phyloP scores from a whole-genome alignment of 2,329 filamentous ascomycete species.

The Ilyonectria robusta region DNA sequence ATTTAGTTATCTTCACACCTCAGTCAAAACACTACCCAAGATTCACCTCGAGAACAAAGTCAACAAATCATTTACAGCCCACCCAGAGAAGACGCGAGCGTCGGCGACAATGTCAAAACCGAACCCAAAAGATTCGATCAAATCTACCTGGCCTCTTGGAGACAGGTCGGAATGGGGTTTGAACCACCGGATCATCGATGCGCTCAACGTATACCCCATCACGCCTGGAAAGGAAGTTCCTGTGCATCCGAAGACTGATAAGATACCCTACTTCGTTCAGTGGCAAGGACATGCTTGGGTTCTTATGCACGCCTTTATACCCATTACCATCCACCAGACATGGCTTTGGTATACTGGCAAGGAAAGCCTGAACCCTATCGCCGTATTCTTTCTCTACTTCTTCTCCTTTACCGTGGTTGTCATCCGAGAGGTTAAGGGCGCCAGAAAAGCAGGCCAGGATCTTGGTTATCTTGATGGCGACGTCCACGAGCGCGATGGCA shows the following conservation, averaged over 20 bases:
- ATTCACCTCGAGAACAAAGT: neutral
- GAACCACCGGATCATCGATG: constrained; percentile 22
- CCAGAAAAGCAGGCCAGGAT: constrained; percentile 22
- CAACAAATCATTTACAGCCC: neutral
- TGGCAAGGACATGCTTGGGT: constrained; percentile 32
- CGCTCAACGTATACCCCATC: constrained; percentile 21
- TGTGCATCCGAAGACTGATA: constrained; percentile 22
- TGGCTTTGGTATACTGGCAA: constrained; percentile 5
- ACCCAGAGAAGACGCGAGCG: neutral
- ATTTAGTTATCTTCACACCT: neutral
- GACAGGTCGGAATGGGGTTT: constrained; percentile 25
- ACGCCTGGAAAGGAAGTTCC: constrained; percentile 21
- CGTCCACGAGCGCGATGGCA: constrained; percentile 28
- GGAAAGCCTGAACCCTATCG: constrained; percentile 14
- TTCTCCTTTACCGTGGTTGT: constrained; percentile 21
- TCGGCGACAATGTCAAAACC: neutral
- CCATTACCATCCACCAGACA: constrained; percentile 21
- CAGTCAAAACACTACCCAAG: neutral
- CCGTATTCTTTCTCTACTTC: constrained; percentile 28
- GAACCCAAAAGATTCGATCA: constrained; percentile 14
- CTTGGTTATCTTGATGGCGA: constrained; percentile 30
- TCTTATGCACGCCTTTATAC: constrained; percentile 23
- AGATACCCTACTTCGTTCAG: constrained; percentile 23
- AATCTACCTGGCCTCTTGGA: constrained; percentile 26
- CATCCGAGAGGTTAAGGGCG: constrained; percentile 16